A percentile compares a stretch with the other conserved stretches of the same genome.
These are phyloP conservation scores for Linnemannia zychae DNA, from an alignment of 192 early-diverging fungal genomes.

Conservation along the genomic window DNA sequence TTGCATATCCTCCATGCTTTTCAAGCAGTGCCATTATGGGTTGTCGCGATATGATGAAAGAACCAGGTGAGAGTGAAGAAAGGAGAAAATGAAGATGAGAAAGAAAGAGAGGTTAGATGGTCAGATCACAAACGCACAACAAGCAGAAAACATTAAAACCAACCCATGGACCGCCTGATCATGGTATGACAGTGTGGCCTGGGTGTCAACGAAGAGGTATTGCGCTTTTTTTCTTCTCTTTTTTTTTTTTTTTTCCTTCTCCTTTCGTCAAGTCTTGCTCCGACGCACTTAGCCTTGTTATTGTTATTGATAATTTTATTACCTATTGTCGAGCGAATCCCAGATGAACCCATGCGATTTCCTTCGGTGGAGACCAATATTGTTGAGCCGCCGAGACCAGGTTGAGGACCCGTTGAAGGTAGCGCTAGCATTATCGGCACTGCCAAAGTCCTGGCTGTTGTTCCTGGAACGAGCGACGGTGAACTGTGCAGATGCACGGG, in stretches of 20 bases:
- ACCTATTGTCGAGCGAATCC: conserved; percentile 51
- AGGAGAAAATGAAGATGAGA: background rate
- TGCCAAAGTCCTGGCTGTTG: conserved; percentile 4
- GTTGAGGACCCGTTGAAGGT: background rate
- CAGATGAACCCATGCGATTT: conserved; percentile 48
- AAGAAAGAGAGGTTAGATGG: background rate
- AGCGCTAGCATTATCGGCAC: background rate
- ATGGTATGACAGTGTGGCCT: background rate
- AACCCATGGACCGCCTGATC: background rate
- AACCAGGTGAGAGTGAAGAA: background rate
- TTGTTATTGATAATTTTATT: background rate
- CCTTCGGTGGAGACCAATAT: background rate
- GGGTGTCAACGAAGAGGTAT: background rate
- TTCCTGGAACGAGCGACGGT: background rate
- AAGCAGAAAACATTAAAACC: background rate
- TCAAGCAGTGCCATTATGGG: background rate
- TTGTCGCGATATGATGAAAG: background rate
- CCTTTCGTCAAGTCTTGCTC: background rate
- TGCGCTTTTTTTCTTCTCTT: background rate
- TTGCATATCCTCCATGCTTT: conserved; percentile 48
- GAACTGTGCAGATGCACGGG: background rate
- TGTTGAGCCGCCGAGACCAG: conserved; percentile 42
- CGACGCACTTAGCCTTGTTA: background rate
- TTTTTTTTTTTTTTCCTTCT: background rate
- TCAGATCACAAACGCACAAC: background rate